Conservation (phyloP, 495 filamentous ascomycete species). For the Hypoxylon lenormandii region DNA sequence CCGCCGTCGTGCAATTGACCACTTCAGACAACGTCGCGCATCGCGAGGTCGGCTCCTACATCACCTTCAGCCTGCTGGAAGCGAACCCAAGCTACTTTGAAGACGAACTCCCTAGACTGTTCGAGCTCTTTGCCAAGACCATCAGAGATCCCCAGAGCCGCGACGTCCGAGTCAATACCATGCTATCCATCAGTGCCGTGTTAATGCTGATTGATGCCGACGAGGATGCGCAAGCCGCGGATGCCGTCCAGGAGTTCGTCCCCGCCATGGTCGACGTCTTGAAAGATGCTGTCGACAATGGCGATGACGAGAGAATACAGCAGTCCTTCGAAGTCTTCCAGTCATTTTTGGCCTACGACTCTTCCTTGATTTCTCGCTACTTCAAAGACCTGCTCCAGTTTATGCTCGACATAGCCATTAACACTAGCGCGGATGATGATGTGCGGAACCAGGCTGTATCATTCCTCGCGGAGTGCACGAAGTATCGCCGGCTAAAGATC, state of each 20-base stretch:
- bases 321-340: conserved; percentile 98
- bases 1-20: conserved; percentile 77
- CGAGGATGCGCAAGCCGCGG: conserved; percentile 77
- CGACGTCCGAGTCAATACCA: conserved; percentile 92
- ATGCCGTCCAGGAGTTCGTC: conserved; percentile 78
- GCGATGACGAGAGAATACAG: conserved; percentile 85
- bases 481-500: conserved; percentile 94
- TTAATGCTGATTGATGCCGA: conserved; percentile 89
- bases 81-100: conserved; percentile 80
- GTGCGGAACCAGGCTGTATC: conserved; percentile 87
- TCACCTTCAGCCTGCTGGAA: conserved; percentile 91
- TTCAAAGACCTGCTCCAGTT: conserved; percentile 92
- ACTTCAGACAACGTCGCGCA: conserved; percentile 76
- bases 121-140: conserved; percentile 84
- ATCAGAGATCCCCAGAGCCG: conserved; percentile 90
- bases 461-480: conserved; percentile 91
- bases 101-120: conserved; percentile 79
- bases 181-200: conserved; percentile 89
- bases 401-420: conserved; percentile 87
- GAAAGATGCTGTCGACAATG: conserved; percentile 79
- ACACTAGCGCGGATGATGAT: conserved; percentile 81
- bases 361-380: conserved; percentile 81
- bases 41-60: conserved; percentile 90
- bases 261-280: conserved; percentile 91
- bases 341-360: conserved; percentile 89